Base-by-base conservation (phyloP, 2,329 filamentous ascomycete genomes). In the Elsinoe perseae region DNA sequence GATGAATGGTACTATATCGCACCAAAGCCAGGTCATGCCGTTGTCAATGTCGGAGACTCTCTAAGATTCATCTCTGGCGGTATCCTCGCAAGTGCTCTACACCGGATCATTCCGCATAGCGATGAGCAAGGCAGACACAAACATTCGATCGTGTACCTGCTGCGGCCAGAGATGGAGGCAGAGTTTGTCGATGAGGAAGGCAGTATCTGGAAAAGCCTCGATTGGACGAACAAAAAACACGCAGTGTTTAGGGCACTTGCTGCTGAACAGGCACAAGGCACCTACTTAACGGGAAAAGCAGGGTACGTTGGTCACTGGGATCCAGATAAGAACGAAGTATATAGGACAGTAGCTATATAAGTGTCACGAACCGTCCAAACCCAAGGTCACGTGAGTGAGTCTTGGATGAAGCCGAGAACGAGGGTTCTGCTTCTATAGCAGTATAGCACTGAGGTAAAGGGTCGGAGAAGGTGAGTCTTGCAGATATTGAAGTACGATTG, bases 1-100 rank as follows among this genome's bases (percentile, higher is more conserved):
- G 68, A 71, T 28, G 72, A 75, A 63, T 80, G 79, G 72, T 73
- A 73, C 43, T 81, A 56, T 50, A 61, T 72, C 14, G 58, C 57
- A 36, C 68, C 68, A 3, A 59, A 61, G 18, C 58, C 61, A 1
- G 61, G 61, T 1, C 63, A 66, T 56, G 68, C 66, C 12, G 64
- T 71, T 46, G 61, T 69, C 58, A 72, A 69, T 59, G 62, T 72
- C 27, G 69, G 67, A 2, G 67, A 72, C 56, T 59, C 60, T 14
- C 54, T 69, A 43, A 63, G 64, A 6, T 61, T 63, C 46, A 53
- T 65, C 12, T 63, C 65, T 1, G 59, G 59, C 7, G 56, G 58
- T 5, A 40, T 40, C 10, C 50, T 68, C 2, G 46, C 56, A 9
- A 63, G 60, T 3, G 58, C 56, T 30, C 42, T 64, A 12, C 65